Evolutionary conservation across 2,329 filamentous ascomycete genomes (phyloP), one percentile per base, ranked within the genome.

Genomic region (Exophiala sp.): DNA sequence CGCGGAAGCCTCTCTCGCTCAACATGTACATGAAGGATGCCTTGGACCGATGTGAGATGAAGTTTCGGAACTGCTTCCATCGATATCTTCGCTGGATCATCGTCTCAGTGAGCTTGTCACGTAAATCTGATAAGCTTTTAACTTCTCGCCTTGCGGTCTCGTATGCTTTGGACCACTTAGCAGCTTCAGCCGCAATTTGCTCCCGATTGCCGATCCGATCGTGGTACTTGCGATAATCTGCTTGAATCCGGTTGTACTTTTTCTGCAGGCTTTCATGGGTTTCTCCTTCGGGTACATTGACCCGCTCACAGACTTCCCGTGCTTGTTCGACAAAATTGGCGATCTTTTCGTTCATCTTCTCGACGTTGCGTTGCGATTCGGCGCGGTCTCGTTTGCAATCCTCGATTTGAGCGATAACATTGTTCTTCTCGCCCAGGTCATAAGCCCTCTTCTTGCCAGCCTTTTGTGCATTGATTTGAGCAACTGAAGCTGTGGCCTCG

Each of bases 1-100:
- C 93, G 38, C 89, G 82, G 70, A 95, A 98, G 18, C 86, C 84
- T 62, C 93, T 83, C 68, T 97, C 90, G 63, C 83, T 88, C 50
- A 98, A 79, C 11, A 97, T 78, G 63, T 93, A 94, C 45, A 80
- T 84, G 68, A 98, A 98, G 54, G 87, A 88, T 46, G 85, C 83
- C 43, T 88, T 83, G 39, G 93, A 87, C 48, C 86, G 81, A n/a
- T 85, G 81, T 30, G 89, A 91, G 62, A 98, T 96, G 59, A 83
- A 80, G 21, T 82, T 79, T 61, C 91, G 85, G 68, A 98, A 97
- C 43, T 78, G 75, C 49, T 80, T 76, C 86, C 89, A 98, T 60
- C 88, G 82, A 22, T 76, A 71, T 49, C 86, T 77, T 13, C 93
- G 86, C 49, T 84, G 73, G 8, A 72, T 69, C 34, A 95, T 78